Percentiles rank a stretch among this genome's conserved stretches.
These are phyloP conservation scores for Geosiphon pyriformis DNA, from an alignment of 192 early-diverging fungal species.

Conservation along the genomic window DNA sequence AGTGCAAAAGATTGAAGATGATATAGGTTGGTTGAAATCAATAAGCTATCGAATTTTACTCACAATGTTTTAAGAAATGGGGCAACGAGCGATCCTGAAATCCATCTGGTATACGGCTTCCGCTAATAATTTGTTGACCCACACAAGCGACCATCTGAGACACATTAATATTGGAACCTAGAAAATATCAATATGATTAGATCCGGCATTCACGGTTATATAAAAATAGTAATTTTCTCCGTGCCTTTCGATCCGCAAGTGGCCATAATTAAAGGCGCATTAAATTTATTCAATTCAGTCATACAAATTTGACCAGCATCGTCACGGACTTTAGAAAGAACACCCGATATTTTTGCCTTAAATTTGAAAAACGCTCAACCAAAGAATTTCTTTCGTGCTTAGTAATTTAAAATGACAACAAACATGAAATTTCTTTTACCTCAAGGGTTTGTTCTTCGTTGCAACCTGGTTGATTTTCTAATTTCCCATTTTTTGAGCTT, in stretches of 20 bases:
- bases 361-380: neutral
- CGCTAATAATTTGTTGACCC: constrained; percentile 98
- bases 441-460: constrained; percentile 86
- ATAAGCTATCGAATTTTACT: too few species aligned
- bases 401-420: neutral
- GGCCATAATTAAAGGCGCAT: constrained; percentile 97
- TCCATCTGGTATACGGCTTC: constrained; percentile 92
- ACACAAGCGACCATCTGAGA: constrained; percentile 99
- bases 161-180: constrained; percentile 93
- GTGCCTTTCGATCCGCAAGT: constrained; percentile 96
- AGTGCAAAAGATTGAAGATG: constrained; percentile 12
- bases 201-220: neutral
- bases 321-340: constrained; percentile 87
- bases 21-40: neutral
- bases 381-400: neutral
- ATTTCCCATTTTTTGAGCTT: constrained; percentile 57
- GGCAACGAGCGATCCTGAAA: constrained; percentile 96
- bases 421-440: constrained; percentile 26
- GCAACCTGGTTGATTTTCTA: constrained; percentile 84
- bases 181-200: too few species aligned
- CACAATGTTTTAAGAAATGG: constrained; percentile 89
- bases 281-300: constrained; percentile 89
- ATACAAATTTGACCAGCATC: constrained; percentile 86
- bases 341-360: constrained; percentile 69
- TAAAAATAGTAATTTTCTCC: too few species aligned